phyloP scores from a whole-genome alignment of 108 stramenopile species.

The Pseudonitzschia multistriata region DNA sequence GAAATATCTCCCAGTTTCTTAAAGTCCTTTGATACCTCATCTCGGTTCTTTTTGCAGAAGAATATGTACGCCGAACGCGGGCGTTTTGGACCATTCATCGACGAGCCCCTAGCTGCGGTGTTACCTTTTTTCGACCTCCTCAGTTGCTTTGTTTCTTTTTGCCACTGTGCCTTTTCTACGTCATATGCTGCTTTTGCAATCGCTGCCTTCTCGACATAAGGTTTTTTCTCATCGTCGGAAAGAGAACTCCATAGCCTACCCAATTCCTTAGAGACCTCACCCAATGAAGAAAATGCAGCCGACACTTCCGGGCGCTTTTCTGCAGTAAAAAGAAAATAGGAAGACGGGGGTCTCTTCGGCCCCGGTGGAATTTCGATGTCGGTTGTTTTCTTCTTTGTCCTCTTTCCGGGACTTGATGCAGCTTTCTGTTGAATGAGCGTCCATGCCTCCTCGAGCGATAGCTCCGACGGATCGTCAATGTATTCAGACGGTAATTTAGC shows the following conservation, averaged over 20 bases:
- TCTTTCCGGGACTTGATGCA: conserved; percentile 26
- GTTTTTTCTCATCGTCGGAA: conserved; percentile 17
- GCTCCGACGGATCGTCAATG: conserved; percentile 36
- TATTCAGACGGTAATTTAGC: conserved; percentile 56
- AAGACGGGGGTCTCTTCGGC: conserved; percentile 35
- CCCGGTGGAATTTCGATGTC: conserved; percentile 23
- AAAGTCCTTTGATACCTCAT: conserved; percentile 26
- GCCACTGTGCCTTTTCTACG: conserved; percentile 15
- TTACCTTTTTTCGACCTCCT: conserved; percentile 8
- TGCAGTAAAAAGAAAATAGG: conserved; percentile 51
- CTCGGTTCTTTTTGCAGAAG: conserved; percentile 48
- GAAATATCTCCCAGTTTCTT: conserved; percentile 37
- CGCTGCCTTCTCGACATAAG: conserved; percentile 32
- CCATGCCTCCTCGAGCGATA: conserved; percentile 53
- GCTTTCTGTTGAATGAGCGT: conserved; percentile 41
- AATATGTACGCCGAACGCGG: conserved; percentile 48
- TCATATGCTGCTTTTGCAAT: conserved; percentile 37
- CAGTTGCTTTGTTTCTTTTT: conserved; percentile 10
- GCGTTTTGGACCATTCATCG: conserved; percentile 6
- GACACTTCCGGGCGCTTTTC: conserved; percentile 51
- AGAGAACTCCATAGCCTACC: conserved; percentile 45
- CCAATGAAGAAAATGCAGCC: conserved; percentile 26
- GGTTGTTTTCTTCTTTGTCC: conserved; percentile 34
- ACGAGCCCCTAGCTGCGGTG: conserved; percentile 7
- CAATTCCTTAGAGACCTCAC: conserved; percentile 57